Evolutionary conservation across 495 filamentous ascomycete species (phyloP), one percentile per base, ranked within the genome.

Genomic region (Neurospora pannonica): DNA sequence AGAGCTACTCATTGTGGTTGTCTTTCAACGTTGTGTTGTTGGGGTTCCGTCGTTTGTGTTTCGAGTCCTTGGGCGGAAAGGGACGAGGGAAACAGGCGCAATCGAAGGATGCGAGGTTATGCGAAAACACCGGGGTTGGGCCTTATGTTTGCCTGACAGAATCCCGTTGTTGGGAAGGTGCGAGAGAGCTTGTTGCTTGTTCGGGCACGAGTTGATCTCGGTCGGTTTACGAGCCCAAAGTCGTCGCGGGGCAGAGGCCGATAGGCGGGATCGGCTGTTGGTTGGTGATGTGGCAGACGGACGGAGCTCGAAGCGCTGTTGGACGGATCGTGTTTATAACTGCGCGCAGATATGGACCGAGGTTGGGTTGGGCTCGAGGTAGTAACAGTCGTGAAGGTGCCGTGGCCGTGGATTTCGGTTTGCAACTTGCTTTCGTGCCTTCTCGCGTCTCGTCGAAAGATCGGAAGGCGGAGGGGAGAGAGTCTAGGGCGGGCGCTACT

Each of bases 401-500:
- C 9, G 21, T 60, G 48, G 54, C 54, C 54, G 28, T 67, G 28
- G 24, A 9, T 34, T 67, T 67, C 54, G 54, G 28, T 19, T 67
- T 67, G 28, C 54, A 17, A 15, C 28, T 60, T 60, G 10, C 13
- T 36, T 67, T 19, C 28, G 28, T 67, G 7, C 28, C 54, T 34
- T 67, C 54, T 19, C 15, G 24, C 54, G 54, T 62, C 28, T 62
- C 24, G 19, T 37, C 38, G 39, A 71, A 21, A 34, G 40, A 71
- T 71, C 70, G 38, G 40, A 71, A 40, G 70, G 38, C 17, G 43
- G 54, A 67, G 24, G 36, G 39, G 54, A 74, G 69, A 70, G 38
- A 69, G 73, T 34, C 39, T 24, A 67, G 28, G 67, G 71, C 70
- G 38, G 70, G 71, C 75, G 46, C 75, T 69, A 34, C 24, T 34